Evolutionary conservation across 306 rosid genomes (phyloP).

Genomic region (Cicer cuneatum): DNA sequence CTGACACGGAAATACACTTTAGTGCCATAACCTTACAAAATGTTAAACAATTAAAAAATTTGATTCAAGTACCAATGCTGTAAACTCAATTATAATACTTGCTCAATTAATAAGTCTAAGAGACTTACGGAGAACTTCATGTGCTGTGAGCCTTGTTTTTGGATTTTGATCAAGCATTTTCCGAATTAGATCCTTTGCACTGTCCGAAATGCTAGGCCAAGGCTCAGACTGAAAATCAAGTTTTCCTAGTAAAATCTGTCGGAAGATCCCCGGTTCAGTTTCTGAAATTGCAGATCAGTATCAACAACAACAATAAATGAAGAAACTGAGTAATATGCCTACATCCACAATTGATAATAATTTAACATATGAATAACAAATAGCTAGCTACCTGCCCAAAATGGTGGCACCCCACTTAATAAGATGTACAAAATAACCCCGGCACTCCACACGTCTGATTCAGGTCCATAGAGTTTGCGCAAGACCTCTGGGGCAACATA

Average conservation of each 20-base stretch:
- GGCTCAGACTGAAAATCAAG: constrained; percentile 69
- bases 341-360: constrained; percentile 27
- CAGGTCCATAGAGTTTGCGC: constrained; percentile 68
- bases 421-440: constrained; percentile 69
- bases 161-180: constrained; percentile 71
- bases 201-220: constrained; percentile 68
- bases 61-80: background rate
- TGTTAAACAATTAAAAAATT: constrained; percentile 9
- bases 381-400: constrained; percentile 64
- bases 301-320: constrained; percentile 39
- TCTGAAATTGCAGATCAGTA: constrained; percentile 49
- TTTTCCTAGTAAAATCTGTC: constrained; percentile 58
- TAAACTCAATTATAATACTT: background rate
- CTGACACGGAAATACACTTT: constrained; percentile 48
- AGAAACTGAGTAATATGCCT: constrained; percentile 12
- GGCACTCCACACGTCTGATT: constrained; percentile 74
- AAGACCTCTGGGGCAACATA: constrained; percentile 76
- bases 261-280: constrained; percentile 61
- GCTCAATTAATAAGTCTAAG: constrained; percentile 12
- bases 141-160: constrained; percentile 57
- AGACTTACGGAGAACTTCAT: constrained; percentile 61
- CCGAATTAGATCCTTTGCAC: constrained; percentile 66
- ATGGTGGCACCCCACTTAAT: constrained; percentile 74
- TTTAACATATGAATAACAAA: constrained; percentile 36
- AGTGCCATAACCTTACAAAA: constrained; percentile 30